phyloP scores from a whole-genome alignment of 176 grass and related monocot genomes.

The Phoenix dactylifera region DNA sequence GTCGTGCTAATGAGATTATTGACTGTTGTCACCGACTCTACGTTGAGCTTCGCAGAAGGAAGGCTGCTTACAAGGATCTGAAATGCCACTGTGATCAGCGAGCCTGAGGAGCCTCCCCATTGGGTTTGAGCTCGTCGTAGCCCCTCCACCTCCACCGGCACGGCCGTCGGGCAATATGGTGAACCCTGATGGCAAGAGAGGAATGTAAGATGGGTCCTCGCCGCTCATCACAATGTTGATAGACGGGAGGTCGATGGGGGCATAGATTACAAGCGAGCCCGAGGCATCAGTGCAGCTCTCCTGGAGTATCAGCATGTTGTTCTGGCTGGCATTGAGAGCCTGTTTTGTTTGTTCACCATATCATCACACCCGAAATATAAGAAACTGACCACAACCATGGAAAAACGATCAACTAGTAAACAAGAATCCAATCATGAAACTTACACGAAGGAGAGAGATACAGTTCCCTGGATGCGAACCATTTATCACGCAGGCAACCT shows the following conservation, averaged over 20 bases:
- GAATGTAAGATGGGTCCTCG: constrained; percentile 45
- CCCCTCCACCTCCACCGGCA: neutral
- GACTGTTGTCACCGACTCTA: constrained; percentile 60
- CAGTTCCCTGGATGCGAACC: constrained; percentile 74
- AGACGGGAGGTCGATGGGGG: constrained; percentile 51
- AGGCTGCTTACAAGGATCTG: constrained; percentile 68
- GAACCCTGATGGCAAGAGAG: constrained; percentile 69
- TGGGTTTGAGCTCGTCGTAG: constrained; percentile 34
- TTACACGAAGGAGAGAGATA: constrained; percentile 72
- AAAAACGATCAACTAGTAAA: neutral
- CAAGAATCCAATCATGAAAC: constrained; percentile 3
- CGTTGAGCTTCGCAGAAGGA: constrained; percentile 51
- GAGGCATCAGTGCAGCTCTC: constrained; percentile 63
- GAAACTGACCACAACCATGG: neutral
- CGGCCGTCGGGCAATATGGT: constrained; percentile 54
- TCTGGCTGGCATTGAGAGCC: constrained; percentile 54
- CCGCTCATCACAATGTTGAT: constrained; percentile 69
- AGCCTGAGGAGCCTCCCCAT: constrained; percentile 19
- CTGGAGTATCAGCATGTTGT: constrained; percentile 61
- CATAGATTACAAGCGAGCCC: constrained; percentile 47
- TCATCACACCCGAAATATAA: neutral
- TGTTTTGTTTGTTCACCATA: constrained; percentile 2
- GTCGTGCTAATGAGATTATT: constrained; percentile 63
- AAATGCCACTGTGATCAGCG: constrained; percentile 71
- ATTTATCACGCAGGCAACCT: constrained; percentile 59